These are phyloP conservation scores for Penicillium sclerotiorum DNA, from an alignment of 2,329 filamentous ascomycete species.

Conservation along the genomic window DNA sequence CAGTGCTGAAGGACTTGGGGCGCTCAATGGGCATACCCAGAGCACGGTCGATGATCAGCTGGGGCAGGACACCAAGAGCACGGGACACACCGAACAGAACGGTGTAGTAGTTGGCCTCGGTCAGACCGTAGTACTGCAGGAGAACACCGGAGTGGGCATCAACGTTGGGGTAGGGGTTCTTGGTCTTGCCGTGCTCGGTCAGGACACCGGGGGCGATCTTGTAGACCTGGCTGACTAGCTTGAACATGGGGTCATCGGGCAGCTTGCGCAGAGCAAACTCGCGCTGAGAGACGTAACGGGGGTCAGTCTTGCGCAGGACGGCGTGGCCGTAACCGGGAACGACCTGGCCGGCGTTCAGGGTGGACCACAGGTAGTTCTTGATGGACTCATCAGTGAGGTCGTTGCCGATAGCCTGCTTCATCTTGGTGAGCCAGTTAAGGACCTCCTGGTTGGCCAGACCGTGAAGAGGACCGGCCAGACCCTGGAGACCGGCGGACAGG, in stretches of 20 bases:
- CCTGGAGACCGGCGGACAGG: conserved; percentile 93
- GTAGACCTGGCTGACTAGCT: conserved; percentile 99
- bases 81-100: conserved; percentile 98
- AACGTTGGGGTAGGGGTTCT: conserved; percentile 99
- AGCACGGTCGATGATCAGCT: conserved; percentile 99
- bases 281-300: conserved; percentile 97
- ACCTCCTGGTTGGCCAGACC: conserved; percentile 99
- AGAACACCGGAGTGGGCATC: conserved; percentile 99
- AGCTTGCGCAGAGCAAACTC: conserved; percentile 93
- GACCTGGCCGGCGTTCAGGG: conserved; percentile 91
- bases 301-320: conserved; percentile 99
- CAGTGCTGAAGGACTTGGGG: conserved; percentile 98
- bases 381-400: conserved; percentile 96
- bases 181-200: conserved; percentile 99
- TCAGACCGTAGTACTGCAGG: conserved; percentile 98
- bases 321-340: conserved; percentile 98
- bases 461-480: conserved; percentile 96
- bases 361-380: conserved; percentile 98
- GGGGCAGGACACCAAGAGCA: conserved; percentile 96
- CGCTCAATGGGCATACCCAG: conserved; percentile 96
- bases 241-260: conserved; percentile 98
- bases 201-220: conserved; percentile 98
- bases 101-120: conserved; percentile 99
- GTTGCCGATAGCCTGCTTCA: conserved; percentile 93
- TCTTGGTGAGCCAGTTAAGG: conserved; percentile 97